Percentiles rank a stretch among this genome's conserved stretches.
Conservation (phyloP, 495 filamentous ascomycete species). For the Aspergillus asperescens region DNA sequence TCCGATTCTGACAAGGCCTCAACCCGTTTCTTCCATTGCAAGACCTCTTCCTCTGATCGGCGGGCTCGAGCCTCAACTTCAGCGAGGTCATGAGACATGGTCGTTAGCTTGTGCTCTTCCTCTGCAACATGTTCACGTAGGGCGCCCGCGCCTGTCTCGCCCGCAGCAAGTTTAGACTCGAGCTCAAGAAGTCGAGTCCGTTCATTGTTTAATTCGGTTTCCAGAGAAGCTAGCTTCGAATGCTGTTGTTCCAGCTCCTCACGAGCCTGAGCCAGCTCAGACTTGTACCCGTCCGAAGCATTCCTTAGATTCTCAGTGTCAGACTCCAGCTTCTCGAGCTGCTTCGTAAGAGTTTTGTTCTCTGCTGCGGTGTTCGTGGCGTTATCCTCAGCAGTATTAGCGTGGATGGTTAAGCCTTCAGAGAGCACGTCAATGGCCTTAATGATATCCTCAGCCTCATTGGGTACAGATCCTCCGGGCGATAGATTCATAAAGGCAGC, state of each 20-base stretch:
- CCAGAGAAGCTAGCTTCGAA: conserved; percentile 51
- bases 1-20: conserved; percentile 48
- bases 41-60: conserved; percentile 61
- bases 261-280: conserved; percentile 32
- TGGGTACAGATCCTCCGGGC: conserved; percentile 49
- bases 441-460: conserved; percentile 53
- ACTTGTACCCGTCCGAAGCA: conserved; percentile 38
- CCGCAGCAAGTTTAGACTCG: conserved; percentile 63
- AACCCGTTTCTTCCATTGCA: conserved; percentile 53
- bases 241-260: conserved; percentile 50
- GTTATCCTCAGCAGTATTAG: conserved; percentile 36
- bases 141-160: conserved; percentile 73
- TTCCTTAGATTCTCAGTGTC: conserved; percentile 42
- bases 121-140: conserved; percentile 65
- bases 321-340: conserved; percentile 37
- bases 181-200: conserved; percentile 59
- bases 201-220: conserved; percentile 61
- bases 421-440: conserved; percentile 59
- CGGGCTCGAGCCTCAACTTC: conserved; percentile 60
- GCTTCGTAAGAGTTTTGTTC: conserved; percentile 46
- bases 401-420: conserved; percentile 49
- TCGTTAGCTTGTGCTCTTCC: conserved; percentile 58
- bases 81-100: conserved; percentile 58
- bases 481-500: conserved; percentile 59
- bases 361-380: conserved; percentile 34